These are phyloP conservation scores for Phellinidium pouzarii DNA, from an alignment of 1,284 basidiomycete genomes.

Conservation along the genomic window DNA sequence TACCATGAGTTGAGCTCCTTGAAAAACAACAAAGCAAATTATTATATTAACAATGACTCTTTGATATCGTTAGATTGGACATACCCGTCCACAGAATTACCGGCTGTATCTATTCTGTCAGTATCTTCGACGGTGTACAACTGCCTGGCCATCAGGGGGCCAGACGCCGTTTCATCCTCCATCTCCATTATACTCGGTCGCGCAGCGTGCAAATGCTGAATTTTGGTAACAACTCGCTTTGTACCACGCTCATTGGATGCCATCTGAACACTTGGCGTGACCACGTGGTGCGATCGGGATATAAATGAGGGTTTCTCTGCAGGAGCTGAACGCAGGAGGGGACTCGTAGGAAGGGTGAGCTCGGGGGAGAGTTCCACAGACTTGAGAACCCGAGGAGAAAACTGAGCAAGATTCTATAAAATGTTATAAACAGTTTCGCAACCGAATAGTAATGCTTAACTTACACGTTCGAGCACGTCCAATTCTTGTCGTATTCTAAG, in stretches of 20 bases:
- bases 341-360: slow-evolving; percentile 24
- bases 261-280: slow-evolving; percentile 6
- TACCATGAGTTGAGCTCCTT: slow-evolving; percentile 19
- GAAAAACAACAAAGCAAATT: slow-evolving; percentile 13
- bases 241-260: slow-evolving; percentile 1
- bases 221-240: slow-evolving; percentile 4
- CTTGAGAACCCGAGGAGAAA: slow-evolving; percentile 57
- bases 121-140: slow-evolving; percentile 14
- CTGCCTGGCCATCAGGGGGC: slow-evolving; percentile 16
- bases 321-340: slow-evolving; percentile 22
- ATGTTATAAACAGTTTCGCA: slow-evolving; percentile 2
- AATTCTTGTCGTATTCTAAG: slow-evolving; percentile 61
- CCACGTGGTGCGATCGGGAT: slow-evolving; percentile 1
- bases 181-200: slow-evolving; percentile 1
- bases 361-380: slow-evolving; percentile 32
- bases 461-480: slow-evolving; percentile 68
- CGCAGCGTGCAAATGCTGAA: slow-evolving; percentile 1
- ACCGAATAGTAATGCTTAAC: slow-evolving; percentile 21
- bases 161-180: slow-evolving; percentile 1
- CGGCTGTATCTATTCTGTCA: slow-evolving; percentile 1
- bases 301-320: slow-evolving; percentile 16
- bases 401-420: slow-evolving; percentile 53
- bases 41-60: slow-evolving; percentile 9
- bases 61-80: slow-evolving; percentile 17
- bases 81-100: slow-evolving; percentile 16